Percentiles rank a stretch among this genome's conserved stretches.
phyloP scores from a whole-genome alignment of 1,139 yeast genomes.

The Keqinozyma sinolaborantium region DNA sequence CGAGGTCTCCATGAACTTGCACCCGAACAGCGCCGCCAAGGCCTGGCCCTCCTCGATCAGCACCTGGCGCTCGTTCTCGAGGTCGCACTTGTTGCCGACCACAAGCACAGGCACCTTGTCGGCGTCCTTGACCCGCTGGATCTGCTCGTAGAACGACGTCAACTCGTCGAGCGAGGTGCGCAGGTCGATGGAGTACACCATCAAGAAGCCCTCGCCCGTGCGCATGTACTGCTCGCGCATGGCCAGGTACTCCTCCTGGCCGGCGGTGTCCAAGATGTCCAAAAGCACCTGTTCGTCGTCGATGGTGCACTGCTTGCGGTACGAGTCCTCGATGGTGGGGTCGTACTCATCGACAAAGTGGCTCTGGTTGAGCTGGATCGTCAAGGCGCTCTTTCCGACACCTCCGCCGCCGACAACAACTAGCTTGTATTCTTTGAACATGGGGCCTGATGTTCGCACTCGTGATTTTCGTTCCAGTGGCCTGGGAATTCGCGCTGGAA shows the following conservation, averaged over 20 bases:
- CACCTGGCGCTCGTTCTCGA: slow-evolving; percentile 73
- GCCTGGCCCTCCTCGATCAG: slow-evolving; percentile 78
- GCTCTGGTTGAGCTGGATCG: slow-evolving; percentile 85
- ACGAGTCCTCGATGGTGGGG: slow-evolving; percentile 90
- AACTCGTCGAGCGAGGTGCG: slow-evolving; percentile 78
- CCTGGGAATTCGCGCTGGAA: too few relatives aligned
- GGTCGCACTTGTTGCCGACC: slow-evolving; percentile 65
- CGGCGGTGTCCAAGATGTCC: slow-evolving; percentile 94
- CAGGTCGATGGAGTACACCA: slow-evolving; percentile 83
- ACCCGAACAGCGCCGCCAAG: slow-evolving; percentile 69
- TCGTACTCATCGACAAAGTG: slow-evolving; percentile 96
- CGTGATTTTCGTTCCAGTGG: too few relatives aligned
- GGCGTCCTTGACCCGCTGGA: slow-evolving; percentile 78
- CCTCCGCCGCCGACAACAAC: slow-evolving; percentile 99
- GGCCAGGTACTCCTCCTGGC: slow-evolving; percentile 96
- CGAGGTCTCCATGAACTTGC: slow-evolving; percentile 87
- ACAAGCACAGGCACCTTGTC: slow-evolving; percentile 70
- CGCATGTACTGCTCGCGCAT: slow-evolving; percentile 95
- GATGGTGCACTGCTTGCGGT: slow-evolving; percentile 53
- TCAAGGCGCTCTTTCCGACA: slow-evolving; percentile 94
- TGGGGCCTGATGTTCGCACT: too few relatives aligned
- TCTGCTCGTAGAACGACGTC: slow-evolving; percentile 76
- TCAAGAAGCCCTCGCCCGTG: slow-evolving; percentile 85
- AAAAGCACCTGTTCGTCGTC: slow-evolving; percentile 49
- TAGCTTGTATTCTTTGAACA: slow-evolving; percentile 70